Evolutionary conservation across 1,284 basidiomycete species (phyloP), one percentile per base, ranked within the genome.

Genomic region (Exobasidium rhododendri): DNA sequence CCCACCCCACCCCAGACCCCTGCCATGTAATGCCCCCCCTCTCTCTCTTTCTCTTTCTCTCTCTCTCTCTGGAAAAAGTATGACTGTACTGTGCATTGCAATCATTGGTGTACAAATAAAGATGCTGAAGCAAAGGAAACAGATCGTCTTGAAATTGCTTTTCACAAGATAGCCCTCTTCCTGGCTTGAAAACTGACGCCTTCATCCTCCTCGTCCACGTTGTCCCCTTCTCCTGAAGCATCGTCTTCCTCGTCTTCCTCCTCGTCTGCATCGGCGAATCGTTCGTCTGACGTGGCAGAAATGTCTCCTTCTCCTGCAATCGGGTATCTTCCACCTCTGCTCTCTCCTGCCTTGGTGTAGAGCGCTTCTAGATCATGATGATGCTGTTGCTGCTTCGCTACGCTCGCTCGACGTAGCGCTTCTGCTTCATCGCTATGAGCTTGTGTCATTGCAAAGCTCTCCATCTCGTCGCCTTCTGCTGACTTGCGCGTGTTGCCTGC

Each of bases 191-290:
- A 47, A 54, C 59, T 46, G n/a, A 62, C 20, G 22, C 55, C 59
- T 13, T 28, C 57, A 14, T 47, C 57, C 7, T 58, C 57, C 14
- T 58, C 57, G 20, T 47, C 57, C 1, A 30, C 56, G 28, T 47
- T 24, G 6, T 47, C 56, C 13, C 14, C 56, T 28, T 54, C 56
- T 2, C 30, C 56, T 17, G 6, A 3, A 10, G 13, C 46, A n/a
- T 26, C 45, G 2, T 20, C 26, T 28, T 53, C 11, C 6, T 53
- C 43, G 17, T 47, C 14, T 13, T 56, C 30, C n/a, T 17, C n/a
- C 31, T 63, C 61, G 29, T 64, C 63, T 17, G 53, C 63, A 28
- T 53, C 61, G 11, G 53, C 63, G 28, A 53, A 57, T 26, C 59
- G 52, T 43, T 64, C 60, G 20, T 63, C 54, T 20, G 17, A 31